Evolutionary conservation across 495 filamentous ascomycete genomes (phyloP), one percentile per base, ranked within the genome.

Genomic region (Poronia punctata): DNA sequence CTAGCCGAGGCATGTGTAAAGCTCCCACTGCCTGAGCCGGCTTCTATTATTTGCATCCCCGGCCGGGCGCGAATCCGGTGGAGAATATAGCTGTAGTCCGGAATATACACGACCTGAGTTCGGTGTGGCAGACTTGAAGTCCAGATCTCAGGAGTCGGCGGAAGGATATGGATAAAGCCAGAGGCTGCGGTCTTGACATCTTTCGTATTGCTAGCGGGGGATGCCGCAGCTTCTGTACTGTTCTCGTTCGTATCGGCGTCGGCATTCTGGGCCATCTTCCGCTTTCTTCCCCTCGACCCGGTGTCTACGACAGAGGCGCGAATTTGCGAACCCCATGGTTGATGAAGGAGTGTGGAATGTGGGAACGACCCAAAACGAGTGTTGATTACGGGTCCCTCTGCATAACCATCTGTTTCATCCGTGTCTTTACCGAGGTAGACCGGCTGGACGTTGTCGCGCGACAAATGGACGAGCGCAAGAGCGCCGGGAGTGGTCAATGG

Each of bases 21-120:
- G 20, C 83, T 89, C 7, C 92, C 92, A 61, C 88, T 95, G 1
- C 92, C 92, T 0, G 90, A 86, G 15, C 92, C 92, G 2, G 92
- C 93, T 64, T 98, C 92, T 34, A 98, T 92, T 8, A 98, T 56
- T 7, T 74, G 75, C 7, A 72, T 76, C 2, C 92, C 93, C 0
- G 92, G 88, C 16, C 85, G 66, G 2, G 81, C 90, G 10, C 86
- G 78, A 34, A 98, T 70, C 32, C 88, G 74, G 56, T 95, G 87
- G 16, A 98, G 74, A 25, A 98, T 82, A 56, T 92, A 98, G 63
- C 88, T 94, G 65, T 94, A 95, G 61, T 98, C 92, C 7, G 93
- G 88, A 1, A 87, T 95, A 56, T 98, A 98, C 47, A 98, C 92
- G 34, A 98, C 90, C 63, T 98, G 92, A 7, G 92, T 98, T 34